These are phyloP conservation scores for Aspergillus udagawae DNA, from an alignment of 2,329 filamentous ascomycete species.

Conservation along the genomic window DNA sequence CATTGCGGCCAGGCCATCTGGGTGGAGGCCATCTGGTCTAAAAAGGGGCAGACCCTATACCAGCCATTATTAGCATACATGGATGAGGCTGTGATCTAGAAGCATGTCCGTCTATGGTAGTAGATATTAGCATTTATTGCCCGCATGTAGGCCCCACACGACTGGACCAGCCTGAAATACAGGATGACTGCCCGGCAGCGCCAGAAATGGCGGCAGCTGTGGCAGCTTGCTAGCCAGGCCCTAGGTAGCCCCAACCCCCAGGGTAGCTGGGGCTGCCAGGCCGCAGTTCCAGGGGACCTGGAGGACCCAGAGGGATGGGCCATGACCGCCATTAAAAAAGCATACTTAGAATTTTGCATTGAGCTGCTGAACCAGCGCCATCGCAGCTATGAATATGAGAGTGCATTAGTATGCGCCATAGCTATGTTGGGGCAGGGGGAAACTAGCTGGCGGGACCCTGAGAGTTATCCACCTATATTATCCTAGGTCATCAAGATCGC, in stretches of 20 bases:
- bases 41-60: background rate
- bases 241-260: too few species aligned
- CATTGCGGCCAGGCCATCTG: background rate
- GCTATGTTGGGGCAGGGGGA: background rate
- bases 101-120: background rate
- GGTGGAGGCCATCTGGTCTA: background rate
- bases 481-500: too few species aligned
- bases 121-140: constrained; percentile 3
- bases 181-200: background rate
- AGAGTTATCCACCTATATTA: background rate
- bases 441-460: background rate
- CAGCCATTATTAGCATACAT: constrained; percentile 1
- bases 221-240: too few species aligned
- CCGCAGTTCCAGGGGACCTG: too few species aligned
- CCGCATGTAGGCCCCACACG: background rate
- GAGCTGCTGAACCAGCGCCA: too few species aligned
- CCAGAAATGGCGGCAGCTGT: background rate
- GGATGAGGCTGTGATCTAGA: background rate
- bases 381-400: background rate
- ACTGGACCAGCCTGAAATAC: background rate
- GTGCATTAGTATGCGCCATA: constrained; percentile 1
- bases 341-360: background rate
- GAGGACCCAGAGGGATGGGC: background rate
- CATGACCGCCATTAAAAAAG: background rate
- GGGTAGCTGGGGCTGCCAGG: too few species aligned